A percentile compares a stretch with the other conserved stretches of the same genome.
phyloP scores from a whole-genome alignment of 163 green algal species.

The Scenedesmus sp. region DNA sequence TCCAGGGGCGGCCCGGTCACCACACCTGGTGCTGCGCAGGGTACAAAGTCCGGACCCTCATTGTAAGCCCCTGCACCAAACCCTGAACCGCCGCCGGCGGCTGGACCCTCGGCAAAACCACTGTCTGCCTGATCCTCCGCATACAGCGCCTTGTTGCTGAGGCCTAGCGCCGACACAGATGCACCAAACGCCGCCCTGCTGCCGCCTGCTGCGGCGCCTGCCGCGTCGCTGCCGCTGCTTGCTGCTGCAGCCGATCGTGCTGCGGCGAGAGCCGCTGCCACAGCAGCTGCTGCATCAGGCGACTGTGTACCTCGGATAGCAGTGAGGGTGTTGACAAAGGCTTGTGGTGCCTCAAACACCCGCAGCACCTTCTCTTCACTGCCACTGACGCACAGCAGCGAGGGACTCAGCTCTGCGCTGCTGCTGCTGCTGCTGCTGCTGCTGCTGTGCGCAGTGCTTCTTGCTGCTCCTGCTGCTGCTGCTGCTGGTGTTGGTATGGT shows the following conservation, averaged over 20 bases:
- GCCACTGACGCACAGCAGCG: slow-evolving; percentile 82
- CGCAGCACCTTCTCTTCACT: slow-evolving; percentile 98
- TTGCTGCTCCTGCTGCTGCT: slow-evolving; percentile 36
- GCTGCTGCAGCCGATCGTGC: not conserved
- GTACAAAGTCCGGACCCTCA: slow-evolving; percentile 86
- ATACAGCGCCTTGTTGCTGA: slow-evolving; percentile 96
- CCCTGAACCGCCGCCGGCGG: slow-evolving; percentile 17
- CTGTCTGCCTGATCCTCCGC: slow-evolving; percentile 53
- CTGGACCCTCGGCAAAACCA: slow-evolving; percentile 31
- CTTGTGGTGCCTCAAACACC: slow-evolving; percentile 87
- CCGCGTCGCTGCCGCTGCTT: slow-evolving; percentile 24
- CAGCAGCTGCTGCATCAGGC: slow-evolving; percentile 14
- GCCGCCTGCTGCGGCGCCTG: not conserved
- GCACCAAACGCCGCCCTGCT: slow-evolving; percentile 78
- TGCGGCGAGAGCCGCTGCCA: not conserved
- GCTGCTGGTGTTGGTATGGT: slow-evolving; percentile 62
- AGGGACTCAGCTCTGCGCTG: not conserved
- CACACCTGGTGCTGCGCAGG: slow-evolving; percentile 71
- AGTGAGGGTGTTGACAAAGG: slow-evolving; percentile 82
- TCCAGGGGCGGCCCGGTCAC: slow-evolving; percentile 86
- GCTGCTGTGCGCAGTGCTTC: no score
- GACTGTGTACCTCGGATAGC: slow-evolving; percentile 44
- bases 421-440: not conserved
- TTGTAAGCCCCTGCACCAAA: slow-evolving; percentile 62
- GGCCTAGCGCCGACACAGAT: slow-evolving; percentile 90